A percentile compares a stretch with the other conserved stretches of the same genome.
These are phyloP conservation scores for Myxozyma neotropica DNA, from an alignment of 805 yeast species.

Conservation along the genomic window DNA sequence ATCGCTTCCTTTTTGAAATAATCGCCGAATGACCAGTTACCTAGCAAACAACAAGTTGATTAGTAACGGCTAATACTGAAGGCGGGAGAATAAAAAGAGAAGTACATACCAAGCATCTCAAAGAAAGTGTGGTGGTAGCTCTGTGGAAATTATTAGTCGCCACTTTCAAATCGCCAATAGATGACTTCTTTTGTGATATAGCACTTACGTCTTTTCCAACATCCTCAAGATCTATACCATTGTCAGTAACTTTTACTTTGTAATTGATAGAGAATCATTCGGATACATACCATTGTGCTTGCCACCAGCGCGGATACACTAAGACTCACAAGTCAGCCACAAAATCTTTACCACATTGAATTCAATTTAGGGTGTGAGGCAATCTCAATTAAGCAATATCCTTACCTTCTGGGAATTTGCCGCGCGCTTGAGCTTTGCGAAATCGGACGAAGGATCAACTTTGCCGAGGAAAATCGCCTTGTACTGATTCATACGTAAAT, in stretches of 20 bases:
- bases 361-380: no score
- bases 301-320: conserved; percentile 98
- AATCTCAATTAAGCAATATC: neutral
- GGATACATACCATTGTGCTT: conserved; percentile 62
- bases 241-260: no score
- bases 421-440: conserved; percentile 82
- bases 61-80: no score
- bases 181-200: neutral
- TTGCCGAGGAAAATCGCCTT: conserved; percentile 97
- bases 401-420: conserved; percentile 80
- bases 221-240: conserved; percentile 76
- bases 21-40: conserved; percentile 98
- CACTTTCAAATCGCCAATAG: neutral
- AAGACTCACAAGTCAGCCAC: neutral
- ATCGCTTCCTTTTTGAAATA: conserved; percentile 96
- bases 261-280: no score
- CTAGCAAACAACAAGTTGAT: neutral
- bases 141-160: conserved; percentile 8
- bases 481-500: conserved; percentile 82
- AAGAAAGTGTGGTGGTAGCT: conserved; percentile 94
- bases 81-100: no score
- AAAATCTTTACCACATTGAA: neutral
- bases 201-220: conserved; percentile 84
- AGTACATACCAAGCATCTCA: conserved; percentile 88
- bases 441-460: conserved; percentile 90